phyloP scores from a whole-genome alignment of 1,284 basidiomycete genomes.

The Anthracocystis panici-leucophaei region DNA sequence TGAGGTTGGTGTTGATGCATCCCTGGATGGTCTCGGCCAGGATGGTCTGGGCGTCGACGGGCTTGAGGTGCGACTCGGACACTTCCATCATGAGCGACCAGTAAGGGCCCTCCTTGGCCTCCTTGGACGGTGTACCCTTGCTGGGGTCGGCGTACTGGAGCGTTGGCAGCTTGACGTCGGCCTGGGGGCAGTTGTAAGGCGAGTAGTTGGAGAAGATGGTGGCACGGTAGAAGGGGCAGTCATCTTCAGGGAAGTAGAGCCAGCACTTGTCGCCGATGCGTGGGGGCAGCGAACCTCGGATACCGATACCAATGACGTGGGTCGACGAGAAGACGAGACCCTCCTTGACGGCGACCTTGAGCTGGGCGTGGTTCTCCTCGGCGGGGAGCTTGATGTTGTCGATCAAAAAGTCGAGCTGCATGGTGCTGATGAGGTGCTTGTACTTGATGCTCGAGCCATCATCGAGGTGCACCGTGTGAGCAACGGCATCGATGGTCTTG shows the following conservation, averaged over 20 bases:
- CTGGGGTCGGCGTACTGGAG: constrained; percentile 72
- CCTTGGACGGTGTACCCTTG: constrained; percentile 68
- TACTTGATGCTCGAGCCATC: constrained; percentile 72
- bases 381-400: constrained; percentile 70
- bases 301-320: constrained; percentile 73
- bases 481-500: constrained; percentile 70
- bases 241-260: constrained; percentile 72
- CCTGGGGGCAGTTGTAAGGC: constrained; percentile 72
- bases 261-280: constrained; percentile 74
- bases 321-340: constrained; percentile 72
- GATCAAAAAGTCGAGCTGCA: constrained; percentile 72
- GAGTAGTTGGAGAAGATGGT: constrained; percentile 75
- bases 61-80: constrained; percentile 73
- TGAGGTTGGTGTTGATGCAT: constrained; percentile 72
- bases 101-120: constrained; percentile 72
- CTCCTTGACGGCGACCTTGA: constrained; percentile 69
- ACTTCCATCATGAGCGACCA: constrained; percentile 73
- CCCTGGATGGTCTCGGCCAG: constrained; percentile 73
- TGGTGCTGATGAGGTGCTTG: constrained; percentile 72
- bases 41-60: constrained; percentile 72
- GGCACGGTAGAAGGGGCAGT: constrained; percentile 74
- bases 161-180: constrained; percentile 71
- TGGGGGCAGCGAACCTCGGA: constrained; percentile 72
- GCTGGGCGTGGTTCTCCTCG: constrained; percentile 69
- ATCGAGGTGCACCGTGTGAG: constrained; percentile 70